phyloP scores from a whole-genome alignment of 192 early-diverging fungal genomes.

The Mortierella claussenii region DNA sequence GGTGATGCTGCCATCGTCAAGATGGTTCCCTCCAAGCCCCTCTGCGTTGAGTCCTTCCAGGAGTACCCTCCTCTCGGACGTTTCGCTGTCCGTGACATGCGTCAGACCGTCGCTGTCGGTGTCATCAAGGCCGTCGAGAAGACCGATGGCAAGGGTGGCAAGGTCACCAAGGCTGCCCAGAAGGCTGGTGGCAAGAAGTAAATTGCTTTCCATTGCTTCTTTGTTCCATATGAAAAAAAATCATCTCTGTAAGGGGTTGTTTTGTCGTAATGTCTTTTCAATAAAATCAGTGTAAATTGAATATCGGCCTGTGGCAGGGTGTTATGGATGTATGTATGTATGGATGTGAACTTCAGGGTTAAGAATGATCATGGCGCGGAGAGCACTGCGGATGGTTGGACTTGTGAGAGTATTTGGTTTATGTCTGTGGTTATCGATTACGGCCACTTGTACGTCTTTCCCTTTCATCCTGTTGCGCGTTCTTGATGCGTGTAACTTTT shows the following conservation, averaged over 20 bases:
- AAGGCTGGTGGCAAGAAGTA: conserved; percentile 66
- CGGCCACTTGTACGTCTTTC: no score
- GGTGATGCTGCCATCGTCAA: conserved; percentile 96
- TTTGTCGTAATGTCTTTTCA: conserved; percentile 35
- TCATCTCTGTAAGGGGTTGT: conserved; percentile 23
- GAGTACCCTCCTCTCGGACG: conserved; percentile 94
- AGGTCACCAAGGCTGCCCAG: conserved; percentile 79
- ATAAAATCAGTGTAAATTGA: conserved; percentile 19
- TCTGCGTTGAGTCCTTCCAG: conserved; percentile 94
- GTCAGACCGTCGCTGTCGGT: conserved; percentile 97
- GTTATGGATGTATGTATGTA: no score
- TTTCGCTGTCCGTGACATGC: conserved; percentile 98
- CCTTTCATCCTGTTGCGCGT: no score
- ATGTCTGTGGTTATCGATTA: no score
- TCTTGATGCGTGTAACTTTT: no score
- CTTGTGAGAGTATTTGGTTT: no score
- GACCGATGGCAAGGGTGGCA: conserved; percentile 72
- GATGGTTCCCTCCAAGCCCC: conserved; percentile 93
- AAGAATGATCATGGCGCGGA: no score
- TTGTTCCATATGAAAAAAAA: conserved; percentile 30
- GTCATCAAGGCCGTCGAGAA: conserved; percentile 92
- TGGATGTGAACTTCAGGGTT: no score
- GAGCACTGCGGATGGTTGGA: no score
- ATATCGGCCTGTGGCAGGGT: no score
- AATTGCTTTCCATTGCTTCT: conserved; percentile 19